phyloP scores from a whole-genome alignment of 495 filamentous ascomycete genomes.

The Aspergillus sclerotioniger region DNA sequence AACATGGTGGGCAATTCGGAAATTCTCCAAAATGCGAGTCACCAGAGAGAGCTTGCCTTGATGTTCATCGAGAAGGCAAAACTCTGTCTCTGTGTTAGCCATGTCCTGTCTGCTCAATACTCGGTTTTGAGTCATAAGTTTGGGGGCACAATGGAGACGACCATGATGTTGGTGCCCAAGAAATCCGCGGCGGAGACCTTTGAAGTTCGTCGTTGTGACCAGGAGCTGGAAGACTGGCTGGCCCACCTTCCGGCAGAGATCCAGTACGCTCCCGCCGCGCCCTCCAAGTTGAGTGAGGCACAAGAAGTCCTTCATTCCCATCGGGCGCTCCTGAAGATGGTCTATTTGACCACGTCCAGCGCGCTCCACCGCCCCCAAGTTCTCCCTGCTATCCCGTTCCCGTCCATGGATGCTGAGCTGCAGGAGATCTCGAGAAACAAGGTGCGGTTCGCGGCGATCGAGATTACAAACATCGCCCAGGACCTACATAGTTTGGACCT shows the following conservation, averaged over 20 bases:
- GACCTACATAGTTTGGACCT: constrained; percentile 67
- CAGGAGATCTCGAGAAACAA: constrained; percentile 77
- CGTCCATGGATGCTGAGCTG: constrained; percentile 56
- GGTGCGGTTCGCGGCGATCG: constrained; percentile 73
- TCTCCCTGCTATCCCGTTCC: constrained; percentile 64
- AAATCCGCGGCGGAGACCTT: constrained; percentile 75
- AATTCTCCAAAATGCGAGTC: constrained; percentile 59
- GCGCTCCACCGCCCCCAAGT: constrained; percentile 87
- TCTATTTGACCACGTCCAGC: constrained; percentile 82
- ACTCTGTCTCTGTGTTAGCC: constrained; percentile 80
- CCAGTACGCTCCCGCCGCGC: constrained; percentile 52
- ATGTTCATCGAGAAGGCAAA: constrained; percentile 92
- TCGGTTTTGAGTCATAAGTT: constrained; percentile 82
- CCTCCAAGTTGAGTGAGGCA: constrained; percentile 44
- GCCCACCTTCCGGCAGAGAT: constrained; percentile 66
- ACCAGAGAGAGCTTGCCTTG: constrained; percentile 70
- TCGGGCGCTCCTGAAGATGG: constrained; percentile 78
- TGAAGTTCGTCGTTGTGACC: constrained; percentile 69
- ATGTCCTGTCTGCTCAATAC: constrained; percentile 82
- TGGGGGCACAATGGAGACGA: constrained; percentile 71
- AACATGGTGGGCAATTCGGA: constrained; percentile 65
- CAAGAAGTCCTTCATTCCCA: constrained; percentile 66
- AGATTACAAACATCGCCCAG: constrained; percentile 76
- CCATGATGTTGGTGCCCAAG: constrained; percentile 86
- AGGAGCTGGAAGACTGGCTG: constrained; percentile 70